Evolutionary conservation across 2,329 filamentous ascomycete genomes (phyloP).

Genomic region (Daldinia sp.): DNA sequence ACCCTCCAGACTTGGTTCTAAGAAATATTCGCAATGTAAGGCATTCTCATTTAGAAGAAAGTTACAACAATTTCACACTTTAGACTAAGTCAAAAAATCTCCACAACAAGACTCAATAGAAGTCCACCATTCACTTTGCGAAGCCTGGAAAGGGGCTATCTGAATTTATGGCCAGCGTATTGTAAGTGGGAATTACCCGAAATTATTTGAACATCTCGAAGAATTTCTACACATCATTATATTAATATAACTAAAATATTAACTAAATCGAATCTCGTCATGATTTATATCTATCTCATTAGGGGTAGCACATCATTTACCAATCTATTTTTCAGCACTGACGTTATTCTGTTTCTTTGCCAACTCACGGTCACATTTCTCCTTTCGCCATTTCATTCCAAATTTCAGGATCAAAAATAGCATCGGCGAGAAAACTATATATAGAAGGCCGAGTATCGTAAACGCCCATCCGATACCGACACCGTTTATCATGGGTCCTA

Average conservation of each 20-base stretch:
- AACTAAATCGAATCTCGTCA: neutral
- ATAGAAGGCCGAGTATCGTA: slow-evolving; percentile 48
- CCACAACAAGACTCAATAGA: neutral
- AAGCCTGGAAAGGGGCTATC: slow-evolving; percentile 13
- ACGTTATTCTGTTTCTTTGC: slow-evolving; percentile 12
- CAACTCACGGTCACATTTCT: slow-evolving; percentile 19
- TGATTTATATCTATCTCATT: neutral
- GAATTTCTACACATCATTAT: neutral
- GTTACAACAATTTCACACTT: slow-evolving; percentile 2
- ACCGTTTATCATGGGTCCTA: slow-evolving; percentile 52
- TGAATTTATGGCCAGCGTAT: slow-evolving; percentile 10
- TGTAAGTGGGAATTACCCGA: neutral
- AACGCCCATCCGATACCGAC: slow-evolving; percentile 55
- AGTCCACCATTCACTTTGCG: neutral
- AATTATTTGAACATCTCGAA: neutral
- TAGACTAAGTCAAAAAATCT: neutral
- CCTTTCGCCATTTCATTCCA: slow-evolving; percentile 43
- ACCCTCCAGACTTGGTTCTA: neutral
- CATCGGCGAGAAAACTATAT: slow-evolving; percentile 44
- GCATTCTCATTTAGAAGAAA: neutral
- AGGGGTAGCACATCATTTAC: neutral
- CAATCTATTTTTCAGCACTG: neutral
- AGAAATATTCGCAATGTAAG: neutral
- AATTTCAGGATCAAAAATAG: slow-evolving; percentile 46
- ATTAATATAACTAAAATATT: neutral